A percentile compares a stretch with the other conserved stretches of the same genome.
Evolutionary conservation across 805 yeast species (phyloP).

Genomic region (Ogataea methylovora): DNA sequence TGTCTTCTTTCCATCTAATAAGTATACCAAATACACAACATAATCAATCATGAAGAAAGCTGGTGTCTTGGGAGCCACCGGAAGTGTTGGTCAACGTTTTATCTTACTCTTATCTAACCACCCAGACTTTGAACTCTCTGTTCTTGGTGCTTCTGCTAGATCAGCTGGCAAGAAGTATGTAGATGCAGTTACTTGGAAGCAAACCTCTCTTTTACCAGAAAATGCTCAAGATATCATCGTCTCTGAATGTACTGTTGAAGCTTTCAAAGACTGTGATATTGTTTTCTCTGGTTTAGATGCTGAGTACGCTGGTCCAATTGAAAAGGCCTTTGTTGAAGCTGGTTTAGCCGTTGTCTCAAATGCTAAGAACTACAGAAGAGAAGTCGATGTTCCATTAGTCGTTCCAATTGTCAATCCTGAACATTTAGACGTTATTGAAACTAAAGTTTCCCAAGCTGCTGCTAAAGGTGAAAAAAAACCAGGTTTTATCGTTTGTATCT

Average conservation of each 20-base stretch:
- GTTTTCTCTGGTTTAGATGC: slow-evolving; percentile 94
- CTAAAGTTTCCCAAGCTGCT: slow-evolving; percentile 46
- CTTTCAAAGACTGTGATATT: slow-evolving; percentile 83
- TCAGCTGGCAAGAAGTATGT: slow-evolving; percentile 86
- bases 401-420: slow-evolving; percentile 95
- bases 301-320: slow-evolving; percentile 89
- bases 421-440: slow-evolving; percentile 69
- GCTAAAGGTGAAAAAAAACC: slow-evolving; percentile 48
- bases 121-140: slow-evolving; percentile 81
- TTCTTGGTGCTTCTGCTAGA: slow-evolving; percentile 86
- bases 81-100: slow-evolving; percentile 95
- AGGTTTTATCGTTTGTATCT: slow-evolving; percentile 89
- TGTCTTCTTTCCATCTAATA: no score
- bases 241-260: slow-evolving; percentile 66
- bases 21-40: neutral
- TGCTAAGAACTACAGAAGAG: slow-evolving; percentile 94
- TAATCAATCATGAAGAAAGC: slow-evolving; percentile 29
- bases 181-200: slow-evolving; percentile 93
- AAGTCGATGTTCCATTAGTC: slow-evolving; percentile 76
- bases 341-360: slow-evolving; percentile 87
- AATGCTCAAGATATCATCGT: slow-evolving; percentile 57
- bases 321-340: slow-evolving; percentile 70
- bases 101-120: slow-evolving; percentile 77
- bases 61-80: slow-evolving; percentile 98
- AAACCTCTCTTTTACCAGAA: slow-evolving; percentile 74